Conservation (phyloP, 106 monocot species). For the Platanthera guangdongensis region DNA sequence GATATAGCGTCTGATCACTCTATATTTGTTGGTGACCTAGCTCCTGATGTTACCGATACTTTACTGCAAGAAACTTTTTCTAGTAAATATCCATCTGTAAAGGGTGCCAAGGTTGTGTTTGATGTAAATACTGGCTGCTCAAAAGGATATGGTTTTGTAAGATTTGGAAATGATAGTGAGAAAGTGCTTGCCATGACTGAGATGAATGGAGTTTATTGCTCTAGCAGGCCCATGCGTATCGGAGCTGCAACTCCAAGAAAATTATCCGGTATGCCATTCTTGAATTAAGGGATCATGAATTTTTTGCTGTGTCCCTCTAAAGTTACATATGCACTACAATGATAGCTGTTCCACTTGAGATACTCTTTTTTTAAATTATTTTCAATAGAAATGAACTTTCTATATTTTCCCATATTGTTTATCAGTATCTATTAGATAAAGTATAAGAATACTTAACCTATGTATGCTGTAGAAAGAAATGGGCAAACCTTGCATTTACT, state of each 20-base stretch:
- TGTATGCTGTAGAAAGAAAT: no score
- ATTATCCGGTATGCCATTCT: conserved; percentile 13
- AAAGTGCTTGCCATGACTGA: conserved; percentile 32
- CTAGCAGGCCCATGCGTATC: conserved; percentile 29
- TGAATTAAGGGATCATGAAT: background rate
- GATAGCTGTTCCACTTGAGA: background rate
- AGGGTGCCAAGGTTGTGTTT: conserved; percentile 34
- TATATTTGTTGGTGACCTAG: conserved; percentile 59
- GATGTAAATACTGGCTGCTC: conserved; percentile 35
- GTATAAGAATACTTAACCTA: no score
- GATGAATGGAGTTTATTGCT: conserved; percentile 39
- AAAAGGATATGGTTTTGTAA: conserved; percentile 39
- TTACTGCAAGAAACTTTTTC: conserved; percentile 32
- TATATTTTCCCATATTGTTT: background rate
- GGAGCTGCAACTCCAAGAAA: conserved; percentile 35
- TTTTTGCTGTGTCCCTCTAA: background rate
- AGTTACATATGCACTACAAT: background rate
- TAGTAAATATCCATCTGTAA: conserved; percentile 28
- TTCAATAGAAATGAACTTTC: background rate
- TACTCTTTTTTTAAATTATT: background rate
- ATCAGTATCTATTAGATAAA: background rate
- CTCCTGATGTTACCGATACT: conserved; percentile 34
- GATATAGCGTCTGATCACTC: conserved; percentile 49
- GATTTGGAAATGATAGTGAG: conserved; percentile 41
- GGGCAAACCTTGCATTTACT: no score